phyloP scores from a whole-genome alignment of 2,329 filamentous ascomycete genomes.

The Colletotrichum simmondsii region DNA sequence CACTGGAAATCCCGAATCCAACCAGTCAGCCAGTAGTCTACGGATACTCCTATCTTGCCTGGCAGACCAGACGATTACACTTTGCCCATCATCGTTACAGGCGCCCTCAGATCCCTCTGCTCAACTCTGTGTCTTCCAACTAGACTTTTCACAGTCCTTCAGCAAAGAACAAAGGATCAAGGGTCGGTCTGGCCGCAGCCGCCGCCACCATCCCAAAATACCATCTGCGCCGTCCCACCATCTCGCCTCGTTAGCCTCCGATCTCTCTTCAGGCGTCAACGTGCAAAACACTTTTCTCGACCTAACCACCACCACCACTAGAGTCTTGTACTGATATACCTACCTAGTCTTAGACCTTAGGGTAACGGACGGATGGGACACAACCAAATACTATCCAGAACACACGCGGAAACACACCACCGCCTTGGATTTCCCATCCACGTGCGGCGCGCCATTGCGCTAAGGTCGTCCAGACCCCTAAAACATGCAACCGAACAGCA shows the following conservation, averaged over 20 bases:
- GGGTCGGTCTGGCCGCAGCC: background rate
- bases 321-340: background rate
- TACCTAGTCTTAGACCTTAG: background rate
- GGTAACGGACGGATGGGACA: background rate
- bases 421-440: constrained; percentile 9
- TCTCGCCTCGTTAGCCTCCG: constrained; percentile 18
- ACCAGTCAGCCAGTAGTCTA: background rate
- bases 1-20: background rate
- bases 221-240: background rate
- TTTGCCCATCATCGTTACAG: background rate
- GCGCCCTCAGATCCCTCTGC: background rate
- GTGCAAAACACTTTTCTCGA: background rate
- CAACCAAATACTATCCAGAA: background rate
- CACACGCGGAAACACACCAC: background rate
- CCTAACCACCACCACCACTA: background rate
- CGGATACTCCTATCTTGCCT: no score
- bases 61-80: background rate
- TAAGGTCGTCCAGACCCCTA: constrained; percentile 22
- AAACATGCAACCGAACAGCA: background rate
- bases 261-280: constrained; percentile 9
- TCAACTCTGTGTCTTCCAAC: background rate
- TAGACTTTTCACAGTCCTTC: no score
- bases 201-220: background rate
- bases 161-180: background rate
- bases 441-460: constrained; percentile 2